Base-by-base conservation (phyloP, 805 yeast species). In the Debaryomyces prosopidis region DNA sequence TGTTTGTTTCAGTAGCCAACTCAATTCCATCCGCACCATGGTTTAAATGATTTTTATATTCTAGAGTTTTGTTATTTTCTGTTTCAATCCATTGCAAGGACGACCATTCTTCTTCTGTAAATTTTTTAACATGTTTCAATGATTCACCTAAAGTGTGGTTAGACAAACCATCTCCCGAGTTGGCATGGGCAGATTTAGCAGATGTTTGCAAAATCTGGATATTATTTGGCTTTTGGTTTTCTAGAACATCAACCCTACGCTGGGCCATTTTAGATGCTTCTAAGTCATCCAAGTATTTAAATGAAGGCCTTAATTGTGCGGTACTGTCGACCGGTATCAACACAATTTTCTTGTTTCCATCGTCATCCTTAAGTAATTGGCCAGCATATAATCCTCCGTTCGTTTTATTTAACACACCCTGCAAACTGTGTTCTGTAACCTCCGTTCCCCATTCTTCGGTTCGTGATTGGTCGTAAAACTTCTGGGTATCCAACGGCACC, bases 291-390 rank as follows among this genome's bases (percentile, higher is more conserved):
- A 90, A 81, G 59, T 91, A 88, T 51, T 77, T 79, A 67, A 94
- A 89, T 54, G 79, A 78, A 2, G 97, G 94, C 53, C 96, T 77
- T 48, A 94, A 63, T 63, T 92, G 97, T 0, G 85, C 80, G 0
- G 87, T 80, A 16, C 81, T 75, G 30, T 80, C 77, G 1, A 91
- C 72, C 1, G 92, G 87, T 1, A 80, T 65, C 48, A 92, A 62
- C 40, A 87, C 81, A 6, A 89, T 57, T 54, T 76, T 81, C 23
- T 47, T 50, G 8, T 47, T 52, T 7, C 44, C 47, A 10, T 57
- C 61, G 6, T 49, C 60, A 5, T 43, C 52, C 8, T 46, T 43
- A 6, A 60, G 48, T 5, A 70, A 54, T 40, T 60, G 57, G 8
- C 63, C 75, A 5, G 61, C 73, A 43, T 69, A 71, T 11, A 66